Percentiles rank a stretch among this genome's conserved stretches.
These are phyloP conservation scores for Rhodamnia rubescens DNA, from an alignment of 345 rosid genomes.

Conservation along the genomic window DNA sequence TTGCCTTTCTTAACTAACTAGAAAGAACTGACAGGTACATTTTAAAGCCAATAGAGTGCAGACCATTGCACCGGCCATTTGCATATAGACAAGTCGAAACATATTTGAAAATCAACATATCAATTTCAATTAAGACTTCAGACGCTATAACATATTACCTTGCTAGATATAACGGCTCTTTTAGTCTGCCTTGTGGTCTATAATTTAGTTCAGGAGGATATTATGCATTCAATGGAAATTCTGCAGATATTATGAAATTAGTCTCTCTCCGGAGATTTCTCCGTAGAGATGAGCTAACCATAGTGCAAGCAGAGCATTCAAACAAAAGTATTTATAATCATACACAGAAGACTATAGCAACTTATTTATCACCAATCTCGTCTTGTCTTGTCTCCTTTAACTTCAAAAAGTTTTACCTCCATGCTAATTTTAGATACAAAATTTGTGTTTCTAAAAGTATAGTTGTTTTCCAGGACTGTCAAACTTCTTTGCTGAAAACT, in stretches of 20 bases:
- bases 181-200: background rate
- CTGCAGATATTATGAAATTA: background rate
- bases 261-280: background rate
- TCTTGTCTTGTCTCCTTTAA: background rate
- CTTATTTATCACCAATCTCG: background rate
- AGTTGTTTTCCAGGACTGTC: background rate
- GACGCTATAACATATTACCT: background rate
- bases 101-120: too few relatives aligned
- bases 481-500: background rate
- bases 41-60: too few relatives aligned
- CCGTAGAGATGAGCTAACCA: background rate
- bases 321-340: background rate
- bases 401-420: background rate
- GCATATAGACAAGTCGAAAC: too few relatives aligned
- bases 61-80: too few relatives aligned
- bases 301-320: background rate
- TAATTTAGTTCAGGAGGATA: background rate
- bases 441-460: background rate
- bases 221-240: background rate
- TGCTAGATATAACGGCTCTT: background rate
- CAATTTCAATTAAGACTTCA: too few relatives aligned
- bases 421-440: background rate
- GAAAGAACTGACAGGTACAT: too few relatives aligned
- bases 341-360: background rate
- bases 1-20: too few relatives aligned